phyloP scores from a whole-genome alignment of 2,329 filamentous ascomycete genomes.

The Alternaria solani region DNA sequence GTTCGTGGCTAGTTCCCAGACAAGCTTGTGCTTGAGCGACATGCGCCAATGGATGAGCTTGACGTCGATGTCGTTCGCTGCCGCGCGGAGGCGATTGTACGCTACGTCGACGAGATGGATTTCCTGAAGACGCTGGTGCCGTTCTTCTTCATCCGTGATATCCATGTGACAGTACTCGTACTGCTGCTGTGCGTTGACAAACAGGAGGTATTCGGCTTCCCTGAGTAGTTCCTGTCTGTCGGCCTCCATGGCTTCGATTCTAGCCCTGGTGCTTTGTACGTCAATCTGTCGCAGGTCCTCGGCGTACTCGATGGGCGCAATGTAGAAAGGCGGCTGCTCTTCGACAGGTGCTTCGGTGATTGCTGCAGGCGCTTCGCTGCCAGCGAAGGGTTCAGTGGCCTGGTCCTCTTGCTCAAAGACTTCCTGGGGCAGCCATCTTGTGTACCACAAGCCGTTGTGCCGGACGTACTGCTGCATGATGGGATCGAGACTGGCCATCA shows the following conservation, averaged over 20 bases:
- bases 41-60: slow-evolving; percentile 25
- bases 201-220: slow-evolving; percentile 34
- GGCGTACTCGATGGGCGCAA: slow-evolving; percentile 30
- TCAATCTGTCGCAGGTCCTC: slow-evolving; percentile 27
- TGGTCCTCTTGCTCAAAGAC: slow-evolving; percentile 27
- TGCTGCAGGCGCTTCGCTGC: not conserved
- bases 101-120: slow-evolving; percentile 31
- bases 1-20: slow-evolving; percentile 15
- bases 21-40: slow-evolving; percentile 30
- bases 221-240: slow-evolving; percentile 25
- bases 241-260: slow-evolving; percentile 24
- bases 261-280: slow-evolving; percentile 13
- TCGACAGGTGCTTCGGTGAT: not conserved
- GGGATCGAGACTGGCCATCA: slow-evolving; percentile 35
- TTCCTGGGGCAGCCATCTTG: slow-evolving; percentile 27
- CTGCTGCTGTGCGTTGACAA: slow-evolving; percentile 27
- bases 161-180: slow-evolving; percentile 31
- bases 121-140: slow-evolving; percentile 24
- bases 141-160: slow-evolving; percentile 24
- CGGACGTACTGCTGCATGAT: slow-evolving; percentile 38
- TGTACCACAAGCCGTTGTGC: slow-evolving; percentile 36
- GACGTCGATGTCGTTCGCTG: slow-evolving; percentile 27
- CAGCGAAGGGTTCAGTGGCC: slow-evolving; percentile 2
- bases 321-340: slow-evolving; percentile 28
- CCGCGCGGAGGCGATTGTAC: slow-evolving; percentile 26